Evolutionary conservation across 352 stramenopile genomes (phyloP), one percentile per base, ranked within the genome.

Genomic region (Globisporangium carolinianum): DNA sequence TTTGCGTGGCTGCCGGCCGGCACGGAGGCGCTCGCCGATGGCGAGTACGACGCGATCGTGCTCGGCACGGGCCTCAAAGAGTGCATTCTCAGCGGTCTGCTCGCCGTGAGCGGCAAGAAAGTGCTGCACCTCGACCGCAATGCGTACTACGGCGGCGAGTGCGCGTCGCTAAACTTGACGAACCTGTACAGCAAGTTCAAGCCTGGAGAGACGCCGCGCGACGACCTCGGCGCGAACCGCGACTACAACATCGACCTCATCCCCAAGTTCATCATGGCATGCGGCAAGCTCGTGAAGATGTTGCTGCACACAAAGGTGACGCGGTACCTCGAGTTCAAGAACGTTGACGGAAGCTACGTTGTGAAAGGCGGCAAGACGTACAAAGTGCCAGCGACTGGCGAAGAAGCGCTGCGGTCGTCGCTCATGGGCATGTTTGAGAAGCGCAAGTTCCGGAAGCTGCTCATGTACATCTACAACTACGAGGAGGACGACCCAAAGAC

Each of bases 191-290:
- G 91, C 71, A 97, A 97, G 73, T 97, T 96, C 73, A 89, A 93
- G 69, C 80, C 77, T 0, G 77, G 73, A 6, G 66, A 88, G 55
- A 61, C 79, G 57, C 75, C 83, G 53, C 70, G 77, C 55, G 68
- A 73, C 48, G 78, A 92, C 17, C 72, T 99, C 38, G 97, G 97
- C 55, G 94, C 89, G 43, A 98, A 98, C 71, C 95, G 97, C 51
- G 97, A 99, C 79, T 99, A 99, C 86, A 99, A 99, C 73, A 97
- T 99, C 54, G 98, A 99, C 79, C 79, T 99, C 32, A 97, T 99
- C 69, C 97, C 97, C 51, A 99, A 99, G 83, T 99, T 99, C 69
- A 99, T 99, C 74, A 99, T 99, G 96, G 97, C 97, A 1, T 98
- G 96, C 68, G 98, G 98, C 60, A 99, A 99, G 71, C 84, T 99